Percentiles rank a stretch among this genome's conserved stretches.
Evolutionary conservation across 2,329 filamentous ascomycete genomes (phyloP).

Genomic region (Helotiales sp.): DNA sequence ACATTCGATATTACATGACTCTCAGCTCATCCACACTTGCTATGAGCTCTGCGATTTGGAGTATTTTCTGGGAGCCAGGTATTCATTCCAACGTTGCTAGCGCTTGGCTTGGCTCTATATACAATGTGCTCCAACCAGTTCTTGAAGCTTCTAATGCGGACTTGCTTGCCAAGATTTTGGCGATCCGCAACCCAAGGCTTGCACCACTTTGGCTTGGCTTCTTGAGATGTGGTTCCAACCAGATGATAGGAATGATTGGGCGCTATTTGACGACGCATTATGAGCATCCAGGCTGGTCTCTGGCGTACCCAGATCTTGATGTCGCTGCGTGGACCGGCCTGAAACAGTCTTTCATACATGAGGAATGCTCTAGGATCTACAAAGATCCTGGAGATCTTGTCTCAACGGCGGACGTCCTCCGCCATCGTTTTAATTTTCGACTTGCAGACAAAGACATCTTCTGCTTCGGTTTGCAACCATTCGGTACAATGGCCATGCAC

Average conservation of each 20-base stretch:
- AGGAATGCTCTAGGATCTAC: conserved; percentile 6
- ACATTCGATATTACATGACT: conserved; percentile 11
- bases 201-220: conserved; percentile 17
- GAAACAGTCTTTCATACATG: conserved; percentile 14
- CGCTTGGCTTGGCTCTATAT: conserved; percentile 15
- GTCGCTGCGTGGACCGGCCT: conserved; percentile 62
- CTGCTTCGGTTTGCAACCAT: conserved; percentile 13
- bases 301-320: conserved; percentile 44
- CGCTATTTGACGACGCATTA: conserved; percentile 14
- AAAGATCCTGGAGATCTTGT: not conserved
- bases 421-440: conserved; percentile 14
- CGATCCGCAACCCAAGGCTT: conserved; percentile 10
- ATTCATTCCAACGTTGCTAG: conserved; percentile 13
- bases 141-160: conserved; percentile 6
- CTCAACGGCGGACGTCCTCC: conserved; percentile 3
- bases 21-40: not conserved
- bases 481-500: not conserved
- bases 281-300: conserved; percentile 1
- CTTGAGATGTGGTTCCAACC: conserved; percentile 11
- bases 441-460: not conserved
- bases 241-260: conserved; percentile 8
- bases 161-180: conserved; percentile 7
- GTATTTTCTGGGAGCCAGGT: conserved; percentile 16
- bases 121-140: conserved; percentile 6
- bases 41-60: conserved; percentile 11